Base-by-base conservation (phyloP, 2,329 filamentous ascomycete species). In the Clonostachys rosea region DNA sequence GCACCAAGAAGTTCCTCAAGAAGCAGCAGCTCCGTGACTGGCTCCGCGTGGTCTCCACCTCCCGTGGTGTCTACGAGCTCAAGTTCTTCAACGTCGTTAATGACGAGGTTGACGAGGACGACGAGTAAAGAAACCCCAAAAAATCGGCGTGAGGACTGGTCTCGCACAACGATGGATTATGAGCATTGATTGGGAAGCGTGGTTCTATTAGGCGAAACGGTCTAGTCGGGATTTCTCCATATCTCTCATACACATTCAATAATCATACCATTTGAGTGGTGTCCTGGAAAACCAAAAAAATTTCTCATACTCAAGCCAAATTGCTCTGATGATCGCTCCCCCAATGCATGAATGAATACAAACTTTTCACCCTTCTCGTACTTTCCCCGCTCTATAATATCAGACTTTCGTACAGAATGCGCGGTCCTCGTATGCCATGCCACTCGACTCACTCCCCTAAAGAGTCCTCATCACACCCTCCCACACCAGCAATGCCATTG, bases 1-100 rank as follows among this genome's bases (percentile, higher is more conserved):
- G 90, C 73, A 99, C 94, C 74, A 99, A 99, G 90, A 99, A 99
- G 85, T 99, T 96, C 87, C 87, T 99, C 76, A 99, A 99, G 91
- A 99, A 99, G 89, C 90, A 96, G 83, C 92, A 97, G 85, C 89
- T 99, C 72, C 90, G 94, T 79, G 94, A 99, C 83, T 99, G 94
- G 94, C 89, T 99, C 69, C 91, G 94, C 67, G 92, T 99, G 64
- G 94, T 99, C 68, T 95, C 91, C 63, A 97, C 92, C 71, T 91
- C 88, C 73, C 92, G 92, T 81, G 92, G 94, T 70, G 91, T 96
- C 59, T 99, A 99, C 82, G 91, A 96, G 83, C 87, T 99, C 76
- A 91, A 95, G 82, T 99, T 99, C 91, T 99, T 95, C 91, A 99
- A 99, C 83, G 91, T 99, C 69, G 92, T 96, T 67, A 94, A 95